Evolutionary conservation across 495 filamentous ascomycete genomes (phyloP).

Genomic region (Letharia columbiana): DNA sequence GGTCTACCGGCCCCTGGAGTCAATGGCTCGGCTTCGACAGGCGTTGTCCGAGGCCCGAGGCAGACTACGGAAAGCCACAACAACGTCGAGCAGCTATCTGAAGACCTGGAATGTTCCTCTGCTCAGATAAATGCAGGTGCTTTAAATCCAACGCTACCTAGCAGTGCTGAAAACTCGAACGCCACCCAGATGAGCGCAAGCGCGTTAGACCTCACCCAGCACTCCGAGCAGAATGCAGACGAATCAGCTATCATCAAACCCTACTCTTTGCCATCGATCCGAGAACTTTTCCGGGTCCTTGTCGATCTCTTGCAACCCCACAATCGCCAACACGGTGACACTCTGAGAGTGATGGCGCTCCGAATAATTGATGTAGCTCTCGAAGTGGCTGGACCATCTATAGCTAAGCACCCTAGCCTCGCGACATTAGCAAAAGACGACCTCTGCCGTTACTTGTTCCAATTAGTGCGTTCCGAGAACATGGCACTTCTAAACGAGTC

Average conservation of each 20-base stretch:
- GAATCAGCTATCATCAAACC: conserved; percentile 54
- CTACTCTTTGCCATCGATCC: conserved; percentile 87
- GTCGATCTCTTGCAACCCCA: conserved; percentile 91
- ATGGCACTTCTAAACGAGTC: conserved; percentile 88
- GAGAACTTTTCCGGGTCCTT: conserved; percentile 89
- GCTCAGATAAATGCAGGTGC: background rate
- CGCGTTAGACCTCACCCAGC: conserved; percentile 19
- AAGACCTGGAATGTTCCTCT: background rate
- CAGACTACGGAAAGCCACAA: conserved; percentile 4
- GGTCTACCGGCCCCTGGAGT: conserved; percentile 20
- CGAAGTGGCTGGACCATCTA: conserved; percentile 92
- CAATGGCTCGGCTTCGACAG: conserved; percentile 14
- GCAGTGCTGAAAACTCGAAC: conserved; percentile 4
- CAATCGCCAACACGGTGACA: conserved; percentile 82
- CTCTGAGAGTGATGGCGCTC: conserved; percentile 93
- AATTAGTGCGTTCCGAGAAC: conserved; percentile 92
- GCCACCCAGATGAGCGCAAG: conserved; percentile 16
- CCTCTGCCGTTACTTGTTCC: conserved; percentile 89
- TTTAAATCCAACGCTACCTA: background rate
- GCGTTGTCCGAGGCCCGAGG: background rate
- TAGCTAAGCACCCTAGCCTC: conserved; percentile 84
- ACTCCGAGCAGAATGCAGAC: conserved; percentile 23
- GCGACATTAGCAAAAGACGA: conserved; percentile 86
- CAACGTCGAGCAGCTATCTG: conserved; percentile 1
- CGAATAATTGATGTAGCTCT: conserved; percentile 96